A percentile compares a stretch with the other conserved stretches of the same genome.
Evolutionary conservation across 2,329 filamentous ascomycete genomes (phyloP).

Genomic region (Ilyonectria mors-panacis): DNA sequence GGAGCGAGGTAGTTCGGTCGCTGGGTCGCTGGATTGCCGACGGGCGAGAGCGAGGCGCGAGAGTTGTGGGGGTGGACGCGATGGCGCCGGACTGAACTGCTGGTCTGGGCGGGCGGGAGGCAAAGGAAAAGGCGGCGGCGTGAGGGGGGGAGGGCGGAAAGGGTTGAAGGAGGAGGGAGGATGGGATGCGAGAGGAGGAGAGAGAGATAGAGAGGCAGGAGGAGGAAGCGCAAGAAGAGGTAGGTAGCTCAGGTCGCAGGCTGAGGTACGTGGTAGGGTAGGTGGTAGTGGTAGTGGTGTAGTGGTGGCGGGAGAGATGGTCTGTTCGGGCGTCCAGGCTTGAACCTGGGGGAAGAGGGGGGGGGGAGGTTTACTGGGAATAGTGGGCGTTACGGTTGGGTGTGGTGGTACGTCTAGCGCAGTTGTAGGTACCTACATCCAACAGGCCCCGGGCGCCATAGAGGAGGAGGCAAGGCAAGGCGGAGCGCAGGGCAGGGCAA

Average conservation of each 20-base stretch:
- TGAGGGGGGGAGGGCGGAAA: constrained; percentile 1
- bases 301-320: constrained; percentile 30
- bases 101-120: constrained; percentile 35
- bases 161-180: background rate
- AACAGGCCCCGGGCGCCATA: constrained; percentile 5
- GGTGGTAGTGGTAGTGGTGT: constrained; percentile 17
- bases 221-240: constrained; percentile 20
- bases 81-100: constrained; percentile 40
- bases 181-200: constrained; percentile 11
- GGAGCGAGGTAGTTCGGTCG: constrained; percentile 34
- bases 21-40: constrained; percentile 29
- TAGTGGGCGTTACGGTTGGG: constrained; percentile 27
- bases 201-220: constrained; percentile 10
- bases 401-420: constrained; percentile 26
- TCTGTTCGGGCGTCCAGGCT: constrained; percentile 28
- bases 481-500: constrained; percentile 15
- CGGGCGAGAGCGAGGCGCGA: constrained; percentile 44
- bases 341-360: constrained; percentile 34
- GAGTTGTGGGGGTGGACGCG: constrained; percentile 45
- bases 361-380: constrained; percentile 22
- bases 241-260: constrained; percentile 28
- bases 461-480: constrained; percentile 5
- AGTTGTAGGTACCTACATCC: constrained; percentile 19
- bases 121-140: constrained; percentile 16
- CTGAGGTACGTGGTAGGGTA: constrained; percentile 23